Percentiles rank a stretch among this genome's conserved stretches.
phyloP scores from a whole-genome alignment of 192 early-diverging fungal species.

The Paraglomus brasilianum region DNA sequence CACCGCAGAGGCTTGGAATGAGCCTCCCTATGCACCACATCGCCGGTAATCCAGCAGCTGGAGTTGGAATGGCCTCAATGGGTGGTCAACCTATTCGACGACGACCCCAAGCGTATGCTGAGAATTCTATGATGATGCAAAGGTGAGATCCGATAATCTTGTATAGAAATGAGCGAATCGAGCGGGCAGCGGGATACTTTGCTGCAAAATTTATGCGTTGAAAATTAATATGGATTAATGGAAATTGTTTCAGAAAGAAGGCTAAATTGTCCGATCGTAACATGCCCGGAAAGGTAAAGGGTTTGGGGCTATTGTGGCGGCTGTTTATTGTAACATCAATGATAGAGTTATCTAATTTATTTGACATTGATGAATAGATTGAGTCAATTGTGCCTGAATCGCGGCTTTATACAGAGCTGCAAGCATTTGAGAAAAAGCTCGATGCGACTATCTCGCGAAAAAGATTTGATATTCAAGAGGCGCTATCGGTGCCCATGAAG shows the following conservation, averaged over 20 bases:
- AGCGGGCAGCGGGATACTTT: not conserved
- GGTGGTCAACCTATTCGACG: not conserved
- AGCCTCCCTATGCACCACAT: not conserved
- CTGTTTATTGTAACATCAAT: no score
- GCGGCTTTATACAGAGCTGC: slow-evolving; percentile 78
- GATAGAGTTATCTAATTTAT: not conserved
- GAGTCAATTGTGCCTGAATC: slow-evolving; percentile 93
- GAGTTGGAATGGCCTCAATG: not conserved
- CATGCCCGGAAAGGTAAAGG: slow-evolving; percentile 15
- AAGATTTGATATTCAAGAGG: slow-evolving; percentile 84
- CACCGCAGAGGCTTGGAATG: not conserved
- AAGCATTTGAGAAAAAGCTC: slow-evolving; percentile 83
- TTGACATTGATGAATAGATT: slow-evolving; percentile 53
- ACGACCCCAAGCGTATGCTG: not conserved
- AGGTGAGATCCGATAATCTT: not conserved
- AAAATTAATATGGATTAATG: not conserved
- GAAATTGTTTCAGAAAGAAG: slow-evolving; percentile 15
- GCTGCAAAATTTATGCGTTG: not conserved
- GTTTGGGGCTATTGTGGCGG: not conserved
- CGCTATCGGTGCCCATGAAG: slow-evolving; percentile 67
- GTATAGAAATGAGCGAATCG: not conserved
- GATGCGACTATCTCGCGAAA: slow-evolving; percentile 91
- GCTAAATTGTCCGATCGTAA: slow-evolving; percentile 9
- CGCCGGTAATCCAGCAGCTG: not conserved
- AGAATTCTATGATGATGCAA: not conserved